These are phyloP conservation scores for Kazachstania viticola DNA, from an alignment of 805 yeast genomes.

Conservation along the genomic window DNA sequence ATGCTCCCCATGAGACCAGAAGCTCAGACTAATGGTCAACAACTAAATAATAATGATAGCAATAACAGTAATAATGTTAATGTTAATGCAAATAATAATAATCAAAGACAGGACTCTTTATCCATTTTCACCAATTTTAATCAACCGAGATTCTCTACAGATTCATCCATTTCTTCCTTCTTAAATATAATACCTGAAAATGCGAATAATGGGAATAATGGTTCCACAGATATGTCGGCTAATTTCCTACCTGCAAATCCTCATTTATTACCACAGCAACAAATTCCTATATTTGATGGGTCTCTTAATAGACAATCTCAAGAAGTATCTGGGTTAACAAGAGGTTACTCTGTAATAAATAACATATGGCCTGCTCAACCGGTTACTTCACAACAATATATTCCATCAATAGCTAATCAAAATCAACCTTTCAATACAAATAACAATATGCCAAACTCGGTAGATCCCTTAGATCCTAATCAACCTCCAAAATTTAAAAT, in stretches of 20 bases:
- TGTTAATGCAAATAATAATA: not conserved
- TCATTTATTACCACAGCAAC: not conserved
- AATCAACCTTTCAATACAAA: no score
- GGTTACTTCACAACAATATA: conserved; percentile 3
- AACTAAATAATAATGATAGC: not conserved
- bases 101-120: conserved; percentile 15
- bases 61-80: not conserved
- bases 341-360: conserved; percentile 24
- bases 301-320: not conserved
- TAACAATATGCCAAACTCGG: conserved; percentile 29
- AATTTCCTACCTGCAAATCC: not conserved
- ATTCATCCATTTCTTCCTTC: conserved; percentile 19
- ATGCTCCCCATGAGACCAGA: no score
- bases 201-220: not conserved
- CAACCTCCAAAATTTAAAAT: conserved; percentile 27
- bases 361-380: conserved; percentile 15
- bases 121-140: conserved; percentile 14
- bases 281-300: not conserved
- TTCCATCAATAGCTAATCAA: conserved; percentile 7
- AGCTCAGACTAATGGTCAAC: not conserved
- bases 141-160: conserved; percentile 19
- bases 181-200: conserved; percentile 12
- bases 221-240: not conserved
- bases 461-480: conserved; percentile 41
- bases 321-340: conserved; percentile 8